A percentile compares a stretch with the other conserved stretches of the same genome.
Conservation (phyloP, 768 basidiomycete genomes). For the Termitomyces sp. region DNA sequence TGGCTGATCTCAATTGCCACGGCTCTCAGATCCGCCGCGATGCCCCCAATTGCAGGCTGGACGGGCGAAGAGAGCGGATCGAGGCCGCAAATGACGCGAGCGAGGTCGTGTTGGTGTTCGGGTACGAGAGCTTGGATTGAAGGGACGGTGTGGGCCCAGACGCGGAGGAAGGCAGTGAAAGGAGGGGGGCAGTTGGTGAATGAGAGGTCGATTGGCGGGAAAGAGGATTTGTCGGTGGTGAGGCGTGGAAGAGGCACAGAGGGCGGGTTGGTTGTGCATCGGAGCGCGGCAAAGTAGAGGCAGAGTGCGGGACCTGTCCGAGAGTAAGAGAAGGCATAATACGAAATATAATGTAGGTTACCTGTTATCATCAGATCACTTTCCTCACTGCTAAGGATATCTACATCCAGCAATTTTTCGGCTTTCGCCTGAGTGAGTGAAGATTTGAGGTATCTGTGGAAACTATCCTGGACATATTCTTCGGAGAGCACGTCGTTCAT, state of each 20-base stretch:
- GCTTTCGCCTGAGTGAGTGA: constrained; percentile 74
- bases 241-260: constrained; percentile 71
- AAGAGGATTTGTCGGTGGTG: constrained; percentile 28
- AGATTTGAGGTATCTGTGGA: constrained; percentile 78
- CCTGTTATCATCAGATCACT: constrained; percentile 85
- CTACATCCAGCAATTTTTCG: constrained; percentile 67
- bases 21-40: constrained; percentile 77
- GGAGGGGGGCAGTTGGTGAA: constrained; percentile 61
- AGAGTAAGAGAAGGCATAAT: not conserved
- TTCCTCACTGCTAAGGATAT: constrained; percentile 72
- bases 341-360: constrained; percentile 17
- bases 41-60: constrained; percentile 41
- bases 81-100: constrained; percentile 70
- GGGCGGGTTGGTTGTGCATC: constrained; percentile 70
- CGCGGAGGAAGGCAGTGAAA: constrained; percentile 62
- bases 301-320: constrained; percentile 68
- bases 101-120: constrained; percentile 76
- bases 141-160: constrained; percentile 68
- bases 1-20: constrained; percentile 87
- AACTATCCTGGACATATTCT: constrained; percentile 65
- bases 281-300: constrained; percentile 78
- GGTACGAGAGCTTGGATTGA: constrained; percentile 56
- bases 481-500: constrained; percentile 40
- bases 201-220: constrained; percentile 51
- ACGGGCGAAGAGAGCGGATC: constrained; percentile 36